phyloP scores from a whole-genome alignment of 331 rosid genomes.

The Pyracantha coccinea region DNA sequence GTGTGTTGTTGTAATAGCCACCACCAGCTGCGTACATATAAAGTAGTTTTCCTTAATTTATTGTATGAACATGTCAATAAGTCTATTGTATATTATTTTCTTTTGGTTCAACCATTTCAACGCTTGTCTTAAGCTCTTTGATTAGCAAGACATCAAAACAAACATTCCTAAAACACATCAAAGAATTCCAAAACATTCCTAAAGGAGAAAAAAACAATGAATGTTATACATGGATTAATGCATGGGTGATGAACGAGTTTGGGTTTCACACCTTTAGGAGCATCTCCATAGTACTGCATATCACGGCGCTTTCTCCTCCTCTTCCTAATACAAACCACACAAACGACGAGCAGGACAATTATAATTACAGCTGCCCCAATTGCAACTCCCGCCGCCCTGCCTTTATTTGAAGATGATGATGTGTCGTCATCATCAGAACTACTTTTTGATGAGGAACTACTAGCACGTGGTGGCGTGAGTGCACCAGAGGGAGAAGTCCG shows the following conservation, averaged over 20 bases:
- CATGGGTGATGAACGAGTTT: no score
- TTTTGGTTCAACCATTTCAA: no score
- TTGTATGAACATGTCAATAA: no score
- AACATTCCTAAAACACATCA: no score
- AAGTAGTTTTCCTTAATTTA: neutral
- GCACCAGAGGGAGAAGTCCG: neutral
- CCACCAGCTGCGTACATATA: constrained; percentile 14
- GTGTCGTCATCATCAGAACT: neutral
- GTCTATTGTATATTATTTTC: no score
- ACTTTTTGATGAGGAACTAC: neutral
- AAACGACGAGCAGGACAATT: constrained; percentile 21
- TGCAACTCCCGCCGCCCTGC: constrained; percentile 24
- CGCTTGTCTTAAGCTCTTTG: no score
- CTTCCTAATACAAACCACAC: constrained; percentile 35
- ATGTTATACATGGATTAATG: no score
- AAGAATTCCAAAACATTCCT: no score
- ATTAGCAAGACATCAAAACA: no score
- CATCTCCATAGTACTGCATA: constrained; percentile 45
- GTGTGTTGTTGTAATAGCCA: constrained; percentile 36
- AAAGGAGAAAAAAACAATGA: no score
- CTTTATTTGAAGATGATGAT: neutral
- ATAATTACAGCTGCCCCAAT: constrained; percentile 35
- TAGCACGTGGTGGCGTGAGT: neutral
- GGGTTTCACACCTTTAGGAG: constrained; percentile 28
- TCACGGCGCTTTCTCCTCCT: constrained; percentile 35